Evolutionary conservation across 441 rosid genomes (phyloP).

Genomic region (Gossypium gossypioides): DNA sequence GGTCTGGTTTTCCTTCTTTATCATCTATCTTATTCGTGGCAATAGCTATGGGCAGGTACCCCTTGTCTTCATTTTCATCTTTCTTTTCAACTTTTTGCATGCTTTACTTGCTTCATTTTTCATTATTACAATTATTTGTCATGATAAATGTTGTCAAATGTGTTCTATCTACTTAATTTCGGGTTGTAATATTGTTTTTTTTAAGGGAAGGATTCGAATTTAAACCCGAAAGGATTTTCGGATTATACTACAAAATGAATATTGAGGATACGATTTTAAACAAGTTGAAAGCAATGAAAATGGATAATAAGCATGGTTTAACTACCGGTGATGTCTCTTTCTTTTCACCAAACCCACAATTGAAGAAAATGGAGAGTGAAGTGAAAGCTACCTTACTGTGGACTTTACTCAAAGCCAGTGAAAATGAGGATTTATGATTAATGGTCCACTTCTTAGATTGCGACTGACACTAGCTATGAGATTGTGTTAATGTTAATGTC

Average conservation of each 20-base stretch:
- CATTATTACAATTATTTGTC: background rate
- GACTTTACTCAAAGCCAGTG: background rate
- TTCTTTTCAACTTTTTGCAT: background rate
- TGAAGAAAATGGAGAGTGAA: background rate
- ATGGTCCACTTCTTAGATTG: background rate
- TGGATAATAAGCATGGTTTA: background rate
- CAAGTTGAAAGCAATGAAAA: background rate
- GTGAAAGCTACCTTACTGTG: constrained; percentile 2
- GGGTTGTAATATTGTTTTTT: no score
- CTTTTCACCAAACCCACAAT: background rate
- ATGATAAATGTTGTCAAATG: no score
- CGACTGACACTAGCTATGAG: background rate
- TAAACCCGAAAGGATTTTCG: no score
- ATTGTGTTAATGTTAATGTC: background rate
- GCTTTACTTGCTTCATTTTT: background rate
- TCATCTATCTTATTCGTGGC: constrained; percentile 59
- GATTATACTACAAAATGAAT: no score
- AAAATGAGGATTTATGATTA: background rate
- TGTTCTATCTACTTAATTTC: no score
- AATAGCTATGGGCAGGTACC: constrained; percentile 55
- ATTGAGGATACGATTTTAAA: no score
- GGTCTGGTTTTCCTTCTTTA: constrained; percentile 68
- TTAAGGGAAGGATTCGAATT: no score
- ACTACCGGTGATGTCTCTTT: background rate
- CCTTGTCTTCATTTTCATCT: background rate